Base-by-base conservation (phyloP, 176 grass and related monocot species). In the Eragrostis nindensis region DNA sequence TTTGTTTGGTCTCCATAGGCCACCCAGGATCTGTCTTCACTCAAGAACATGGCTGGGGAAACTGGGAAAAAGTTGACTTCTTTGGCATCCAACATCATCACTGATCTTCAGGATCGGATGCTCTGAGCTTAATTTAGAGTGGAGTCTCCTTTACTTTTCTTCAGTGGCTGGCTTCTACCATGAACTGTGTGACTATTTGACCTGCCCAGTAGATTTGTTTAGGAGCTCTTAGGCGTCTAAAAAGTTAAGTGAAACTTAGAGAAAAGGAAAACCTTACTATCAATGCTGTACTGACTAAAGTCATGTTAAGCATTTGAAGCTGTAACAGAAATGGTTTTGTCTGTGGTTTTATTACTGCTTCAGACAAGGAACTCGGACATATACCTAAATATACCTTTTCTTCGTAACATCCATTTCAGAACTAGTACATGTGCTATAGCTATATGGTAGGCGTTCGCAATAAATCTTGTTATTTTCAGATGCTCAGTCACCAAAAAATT, bases 1-100 rank as follows among this genome's bases (percentile, higher is more conserved):
- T 63, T 81, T 70, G n/a, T 55, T 15, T 52, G 68, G 9, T 62
- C 66, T 75, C 15, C n/a, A 17, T 75, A 98, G 95, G 92, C 95
- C 43, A 84, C 92, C 50, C 95, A 98, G 77, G 95, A 98, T 80
- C 83, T 98, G 68, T 93, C 92, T 43, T 98, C 92, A 21, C 83
- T 98, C 57, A 98, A 89, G 86, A 93, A 86, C 78, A 95, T 98
- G 77, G 95, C 95, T 16, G 95, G 92, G 27, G 92, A 98, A 81
- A 98, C 95, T 0, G 86, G 95, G 60, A 98, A 93, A 56, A 98
- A 86, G 52, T 74, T 98, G 90, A 91, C 92, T 18, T 93, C 92
- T 41, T 64, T 98, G 71, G 95, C 95, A 25, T 98, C 95, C 47
- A 91, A 81, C 70, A 80, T 98, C 72, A 89, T 98, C 46, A 93